phyloP scores from a whole-genome alignment of 768 basidiomycete genomes.

The Podaxis pistillaris region DNA sequence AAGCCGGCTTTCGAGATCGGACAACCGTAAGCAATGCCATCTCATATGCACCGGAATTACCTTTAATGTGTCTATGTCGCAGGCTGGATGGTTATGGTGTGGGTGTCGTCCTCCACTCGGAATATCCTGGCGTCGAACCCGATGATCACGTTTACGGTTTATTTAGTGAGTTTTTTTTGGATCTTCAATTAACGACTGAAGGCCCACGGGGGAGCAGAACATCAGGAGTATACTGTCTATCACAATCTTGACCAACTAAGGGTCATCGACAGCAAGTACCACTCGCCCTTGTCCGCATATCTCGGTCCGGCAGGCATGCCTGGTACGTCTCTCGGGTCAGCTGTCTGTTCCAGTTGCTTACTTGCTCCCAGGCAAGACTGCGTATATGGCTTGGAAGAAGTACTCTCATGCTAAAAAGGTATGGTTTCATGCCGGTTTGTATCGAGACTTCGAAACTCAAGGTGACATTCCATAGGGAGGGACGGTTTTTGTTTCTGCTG shows the following conservation, averaged over 20 bases:
- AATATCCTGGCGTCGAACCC: conserved; percentile 22
- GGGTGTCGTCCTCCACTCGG: conserved; percentile 33
- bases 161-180: neutral
- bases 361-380: conserved; percentile 27
- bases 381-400: conserved; percentile 29
- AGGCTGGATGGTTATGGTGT: conserved; percentile 31
- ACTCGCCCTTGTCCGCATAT: conserved; percentile 39
- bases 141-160: conserved; percentile 13
- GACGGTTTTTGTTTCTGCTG: conserved; percentile 26
- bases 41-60: neutral
- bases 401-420: conserved; percentile 30
- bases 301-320: conserved; percentile 38
- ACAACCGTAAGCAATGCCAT: conserved; percentile 9
- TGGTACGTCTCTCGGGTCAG: conserved; percentile 2
- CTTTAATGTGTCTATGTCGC: conserved; percentile 3
- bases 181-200: neutral
- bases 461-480: conserved; percentile 19
- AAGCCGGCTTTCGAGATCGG: conserved; percentile 16
- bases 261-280: conserved; percentile 34
- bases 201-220: conserved; percentile 20
- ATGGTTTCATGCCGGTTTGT: conserved; percentile 8
- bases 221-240: conserved; percentile 33
- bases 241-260: conserved; percentile 6
- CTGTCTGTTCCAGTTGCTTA: neutral
- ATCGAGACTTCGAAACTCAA: neutral